Evolutionary conservation across 495 filamentous ascomycete genomes (phyloP), one percentile per base, ranked within the genome.

Genomic region (Durotheca rogersii): DNA sequence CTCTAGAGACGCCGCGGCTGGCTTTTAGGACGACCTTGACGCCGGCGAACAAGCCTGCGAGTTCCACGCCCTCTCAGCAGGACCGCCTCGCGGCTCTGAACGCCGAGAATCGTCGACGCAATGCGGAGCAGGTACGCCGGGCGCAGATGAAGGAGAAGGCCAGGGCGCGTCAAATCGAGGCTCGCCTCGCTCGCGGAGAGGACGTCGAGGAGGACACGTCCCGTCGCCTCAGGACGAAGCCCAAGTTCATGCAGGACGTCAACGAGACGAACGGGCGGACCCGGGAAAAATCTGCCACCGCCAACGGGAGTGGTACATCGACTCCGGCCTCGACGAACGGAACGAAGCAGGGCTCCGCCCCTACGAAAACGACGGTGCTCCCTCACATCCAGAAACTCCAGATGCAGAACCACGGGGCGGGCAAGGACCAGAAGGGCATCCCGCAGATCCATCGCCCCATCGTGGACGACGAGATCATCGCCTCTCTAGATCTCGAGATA

Each of bases 381-480:
- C 65, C 73, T 29, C 73, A 77, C 41, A 62, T 81, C 11, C 71
- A 74, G 40, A 79, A 76, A 47, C 60, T 76, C 38, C 71, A 74
- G 51, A 68, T 79, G 55, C 79, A 83, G 69, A 76, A 77, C 52
- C 68, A 69, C 18, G 61, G 66, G 40, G 20, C 52, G 20, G 59
- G 53, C 9, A 51, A 57, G 32, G 77, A 80, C 53, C 75, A 72
- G 54, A 80, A 75, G 25, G 84, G 84, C 5, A 68, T 87, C 48
- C 77, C 81, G 1, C 77, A 78, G 27, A 84, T 90, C 47, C 77
- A 82, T 37, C 80, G 83, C 60, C 83, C 85, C 14, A 80, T 90
- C 41, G 86, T 83, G 70, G 87, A 90, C 45, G 89, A 94, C 55
- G 88, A 92, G 64, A 85, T 90, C 52, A 89, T 94, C 61, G 88